Percentiles rank a stretch among this genome's conserved stretches.
These are phyloP conservation scores for Ceratobasidium sp. DNA, from an alignment of 1,284 basidiomycete genomes.

Conservation along the genomic window DNA sequence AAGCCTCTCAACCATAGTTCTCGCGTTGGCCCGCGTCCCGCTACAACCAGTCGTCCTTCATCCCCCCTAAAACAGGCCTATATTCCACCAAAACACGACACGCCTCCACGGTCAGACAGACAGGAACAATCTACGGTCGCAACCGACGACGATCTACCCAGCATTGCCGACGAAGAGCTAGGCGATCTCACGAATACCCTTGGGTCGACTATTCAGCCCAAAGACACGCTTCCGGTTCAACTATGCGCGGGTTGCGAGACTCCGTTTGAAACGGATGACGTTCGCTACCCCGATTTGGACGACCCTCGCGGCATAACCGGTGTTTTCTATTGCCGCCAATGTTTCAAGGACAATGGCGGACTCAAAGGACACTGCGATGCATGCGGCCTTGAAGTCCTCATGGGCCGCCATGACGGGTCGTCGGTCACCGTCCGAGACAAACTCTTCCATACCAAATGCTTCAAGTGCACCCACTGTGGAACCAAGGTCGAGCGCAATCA, in stretches of 20 bases:
- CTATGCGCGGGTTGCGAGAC: constrained; percentile 59
- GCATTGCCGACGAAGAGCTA: constrained; percentile 33
- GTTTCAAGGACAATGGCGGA: constrained; percentile 72
- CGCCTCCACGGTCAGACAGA: neutral
- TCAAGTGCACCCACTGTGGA: constrained; percentile 63
- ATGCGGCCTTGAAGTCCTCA: constrained; percentile 71
- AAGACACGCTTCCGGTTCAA: constrained; percentile 29
- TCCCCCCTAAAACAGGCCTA: constrained; percentile 35
- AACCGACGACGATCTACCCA: constrained; percentile 32
- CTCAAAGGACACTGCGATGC: constrained; percentile 72
- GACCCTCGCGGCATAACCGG: constrained; percentile 47
- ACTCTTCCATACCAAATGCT: constrained; percentile 80
- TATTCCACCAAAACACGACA: constrained; percentile 10
- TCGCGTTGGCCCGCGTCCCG: constrained; percentile 18
- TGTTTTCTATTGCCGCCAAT: constrained; percentile 71
- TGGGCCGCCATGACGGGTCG: constrained; percentile 73
- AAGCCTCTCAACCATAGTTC: constrained; percentile 35
- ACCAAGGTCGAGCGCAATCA: constrained; percentile 73
- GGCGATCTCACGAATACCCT: constrained; percentile 33
- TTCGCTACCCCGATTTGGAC: constrained; percentile 77
- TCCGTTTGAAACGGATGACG: constrained; percentile 75
- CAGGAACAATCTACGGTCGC: neutral
- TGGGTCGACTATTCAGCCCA: constrained; percentile 34
- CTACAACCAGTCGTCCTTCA: constrained; percentile 26
- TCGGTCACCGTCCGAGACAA: constrained; percentile 71